phyloP scores from a whole-genome alignment of 2,329 filamentous ascomycete species.

The Diaporthe helianthi region DNA sequence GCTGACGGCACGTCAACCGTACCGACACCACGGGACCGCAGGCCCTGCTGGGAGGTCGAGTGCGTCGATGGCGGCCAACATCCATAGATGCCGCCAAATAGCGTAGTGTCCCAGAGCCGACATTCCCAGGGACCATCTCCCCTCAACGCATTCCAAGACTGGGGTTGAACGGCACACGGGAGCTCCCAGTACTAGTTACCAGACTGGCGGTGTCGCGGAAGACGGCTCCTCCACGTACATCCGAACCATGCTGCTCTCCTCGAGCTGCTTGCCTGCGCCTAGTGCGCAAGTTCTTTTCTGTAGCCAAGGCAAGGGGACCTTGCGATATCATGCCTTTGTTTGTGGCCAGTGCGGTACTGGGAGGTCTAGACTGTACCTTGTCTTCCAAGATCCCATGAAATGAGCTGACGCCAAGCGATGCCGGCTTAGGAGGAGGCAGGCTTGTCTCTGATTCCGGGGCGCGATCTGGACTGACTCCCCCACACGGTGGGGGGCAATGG shows the following conservation, averaged over 20 bases:
- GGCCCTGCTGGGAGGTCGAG: conserved; percentile 2
- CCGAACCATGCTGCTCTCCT: conserved; percentile 15
- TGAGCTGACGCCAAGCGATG: conserved; percentile 22
- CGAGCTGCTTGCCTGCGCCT: conserved; percentile 11
- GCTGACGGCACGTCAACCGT: neutral
- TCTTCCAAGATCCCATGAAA: neutral
- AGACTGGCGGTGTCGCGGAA: conserved; percentile 29
- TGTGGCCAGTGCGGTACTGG: conserved; percentile 10
- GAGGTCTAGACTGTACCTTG: neutral
- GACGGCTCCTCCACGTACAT: conserved; percentile 9
- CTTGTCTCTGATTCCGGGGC: conserved; percentile 2
- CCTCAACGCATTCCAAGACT: conserved; percentile 19
- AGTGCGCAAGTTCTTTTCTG: neutral
- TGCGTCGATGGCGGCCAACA: conserved; percentile 15
- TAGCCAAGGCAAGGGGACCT: neutral
- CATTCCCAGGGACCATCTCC: neutral
- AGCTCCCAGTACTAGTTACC: conserved; percentile 29
- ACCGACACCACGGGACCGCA: conserved; percentile 7
- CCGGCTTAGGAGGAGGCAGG: conserved; percentile 2
- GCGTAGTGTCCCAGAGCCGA: neutral
- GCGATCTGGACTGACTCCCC: conserved; percentile 9
- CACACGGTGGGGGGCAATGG: conserved; percentile 10
- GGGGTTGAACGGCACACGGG: conserved; percentile 28
- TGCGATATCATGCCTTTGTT: conserved; percentile 1
- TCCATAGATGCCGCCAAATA: conserved; percentile 14